A percentile compares a stretch with the other conserved stretches of the same genome.
Conservation (phyloP, 179 eudicot species). For the Amaranthus tricolor region DNA sequence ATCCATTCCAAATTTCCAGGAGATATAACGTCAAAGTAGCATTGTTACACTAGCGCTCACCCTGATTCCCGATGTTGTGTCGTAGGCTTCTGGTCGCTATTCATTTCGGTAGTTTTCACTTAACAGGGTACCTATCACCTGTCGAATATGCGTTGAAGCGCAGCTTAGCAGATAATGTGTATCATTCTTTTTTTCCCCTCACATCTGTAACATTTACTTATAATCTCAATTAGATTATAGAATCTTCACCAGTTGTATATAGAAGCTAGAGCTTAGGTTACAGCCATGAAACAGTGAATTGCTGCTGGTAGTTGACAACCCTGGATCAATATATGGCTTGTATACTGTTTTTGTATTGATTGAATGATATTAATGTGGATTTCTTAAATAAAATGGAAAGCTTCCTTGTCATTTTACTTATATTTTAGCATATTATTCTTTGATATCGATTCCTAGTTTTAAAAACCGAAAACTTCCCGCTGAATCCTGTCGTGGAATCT, state of each 20-base stretch:
- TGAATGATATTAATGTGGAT: constrained; percentile 4
- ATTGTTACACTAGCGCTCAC: neutral
- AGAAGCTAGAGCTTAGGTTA: constrained; percentile 22
- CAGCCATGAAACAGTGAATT: constrained; percentile 7
- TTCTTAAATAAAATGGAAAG: constrained; percentile 16
- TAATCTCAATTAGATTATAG: constrained; percentile 11
- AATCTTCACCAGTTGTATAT: constrained; percentile 29
- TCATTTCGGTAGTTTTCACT: constrained; percentile 15
- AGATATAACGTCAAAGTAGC: constrained; percentile 23
- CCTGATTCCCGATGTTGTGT: constrained; percentile 8
- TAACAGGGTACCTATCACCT: constrained; percentile 10
- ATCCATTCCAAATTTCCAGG: constrained; percentile 36
- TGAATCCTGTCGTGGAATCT: too few species aligned
- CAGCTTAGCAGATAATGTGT: constrained; percentile 6
- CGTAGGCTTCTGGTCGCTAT: constrained; percentile 14
- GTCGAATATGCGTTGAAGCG: constrained; percentile 1
- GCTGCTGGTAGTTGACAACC: constrained; percentile 9
- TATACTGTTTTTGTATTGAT: constrained; percentile 26
- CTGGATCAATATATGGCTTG: constrained; percentile 19
- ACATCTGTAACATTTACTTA: neutral
- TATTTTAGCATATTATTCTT: neutral
- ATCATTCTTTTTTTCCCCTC: constrained; percentile 6
- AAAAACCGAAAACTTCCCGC: too few species aligned
- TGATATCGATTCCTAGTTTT: too few species aligned
- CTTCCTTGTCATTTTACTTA: neutral